Evolutionary conservation across 1,139 yeast species (phyloP), one percentile per base, ranked within the genome.

Genomic region (Chernovozyma sophiae-reginae): DNA sequence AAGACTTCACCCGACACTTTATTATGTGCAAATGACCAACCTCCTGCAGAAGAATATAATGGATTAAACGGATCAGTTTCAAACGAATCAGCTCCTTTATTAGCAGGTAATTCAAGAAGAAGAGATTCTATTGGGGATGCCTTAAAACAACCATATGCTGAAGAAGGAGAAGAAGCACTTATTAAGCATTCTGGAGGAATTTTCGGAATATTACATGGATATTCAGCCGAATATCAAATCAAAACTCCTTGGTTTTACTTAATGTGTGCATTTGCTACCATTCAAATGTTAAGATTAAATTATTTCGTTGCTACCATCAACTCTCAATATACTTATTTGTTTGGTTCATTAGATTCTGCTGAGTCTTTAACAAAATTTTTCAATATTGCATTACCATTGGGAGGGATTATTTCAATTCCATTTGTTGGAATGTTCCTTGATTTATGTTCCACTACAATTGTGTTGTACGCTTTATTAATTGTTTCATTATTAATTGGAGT

Each of bases 91-190:
- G 51, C 52, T 4, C 58, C 58, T n/a, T 48, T 56, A 31, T 44
- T 55, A n/a, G 20, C 35, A 15, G 10, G 11, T 14, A 38, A 37
- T 14, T 30, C 31, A 16, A 17, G 34, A 12, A 56, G 73, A 48
- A 58, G 73, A 45, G 72, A 66, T 46, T 66, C 73, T 3, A 57
- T 69, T 31, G 74, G 74, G 13, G 74, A 68, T 48, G 72, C 75
- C 4, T 54, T 69, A 45, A 68, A 65, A 47, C 72, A 65, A 41
- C 72, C 70, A 3, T 68, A 67, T 40, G 69, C 60, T 3, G 55
- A 57, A 20, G 73, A 66, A 43, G 72, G 70, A 4, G 72, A 65
- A 44, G 66, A 54, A 23, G 40, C 43, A 25, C 55, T 67, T 43
- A 53, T 59, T 3, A 48, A 62, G 34, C 58, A 56, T 40, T 53